Evolutionary conservation across 140 eudicot genomes (phyloP), one percentile per base, ranked within the genome.

Genomic region (Senecio squalidus): DNA sequence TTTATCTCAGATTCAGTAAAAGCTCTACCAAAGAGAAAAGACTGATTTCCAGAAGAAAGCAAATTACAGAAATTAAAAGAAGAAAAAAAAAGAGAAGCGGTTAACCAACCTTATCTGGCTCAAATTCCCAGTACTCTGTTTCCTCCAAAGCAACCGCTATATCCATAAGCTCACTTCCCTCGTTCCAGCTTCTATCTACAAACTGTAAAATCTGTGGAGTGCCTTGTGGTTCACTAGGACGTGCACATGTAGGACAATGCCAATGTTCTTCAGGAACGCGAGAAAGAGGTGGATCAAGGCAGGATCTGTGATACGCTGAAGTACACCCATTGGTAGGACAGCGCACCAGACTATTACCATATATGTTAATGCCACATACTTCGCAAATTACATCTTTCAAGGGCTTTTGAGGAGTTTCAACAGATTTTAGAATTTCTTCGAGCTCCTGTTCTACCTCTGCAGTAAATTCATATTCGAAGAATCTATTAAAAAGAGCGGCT

Each of bases 321-420:
- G 77, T 77, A 71, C 94, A 84, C 29, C 34, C 58, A 52, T 67
- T 57, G 5, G 30, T 46, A 46, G 79, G 86, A 60, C 94, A 84
- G 51, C 77, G 10, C 20, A 84, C 72, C 4, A 80, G 80, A 1
- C 15, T 55, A n/a, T 31, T 39, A 28, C 80, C 84, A 57, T 84
- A 78, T 52, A 14, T 55, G 45, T 80, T 75, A 21, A 77, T 40
- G 25, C 80, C 82, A 14, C 93, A 84, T 30, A 74, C 78, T 65
- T 84, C 77, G 77, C 94, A 84, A 11, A 74, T 72, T 61, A 76
- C 82, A 49, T 47, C 75, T 46, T 77, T 84, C 84, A 79, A 77
- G 6, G 86, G 76, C 10, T 74, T 78, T 77, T 74, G 51, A 6
- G 79, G 80, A 2, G 77, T 70, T 45, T 76, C 66, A 6, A 64